phyloP scores from a whole-genome alignment of 106 monocot species.

The Triglochin maritima region DNA sequence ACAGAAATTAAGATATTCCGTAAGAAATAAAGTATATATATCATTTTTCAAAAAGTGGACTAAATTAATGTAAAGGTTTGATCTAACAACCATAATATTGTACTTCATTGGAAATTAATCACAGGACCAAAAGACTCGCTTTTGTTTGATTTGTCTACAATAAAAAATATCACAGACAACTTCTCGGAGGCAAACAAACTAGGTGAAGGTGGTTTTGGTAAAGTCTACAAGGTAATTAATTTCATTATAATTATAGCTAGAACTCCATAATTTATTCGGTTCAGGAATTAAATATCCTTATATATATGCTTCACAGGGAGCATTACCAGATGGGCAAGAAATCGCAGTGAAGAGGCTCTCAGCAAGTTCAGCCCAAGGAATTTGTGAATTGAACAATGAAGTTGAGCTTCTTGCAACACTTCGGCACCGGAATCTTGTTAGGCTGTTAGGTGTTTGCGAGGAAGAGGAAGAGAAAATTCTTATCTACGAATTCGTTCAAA shows the following conservation, averaged over 20 bases:
- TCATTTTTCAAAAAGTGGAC: neutral
- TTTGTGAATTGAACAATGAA: constrained; percentile 11
- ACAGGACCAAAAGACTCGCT: neutral
- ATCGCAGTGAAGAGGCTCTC: constrained; percentile 11
- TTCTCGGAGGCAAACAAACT: constrained; percentile 6
- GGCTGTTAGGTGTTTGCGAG: constrained; percentile 9
- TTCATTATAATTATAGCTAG: neutral
- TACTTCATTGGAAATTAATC: neutral
- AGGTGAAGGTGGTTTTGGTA: constrained; percentile 15
- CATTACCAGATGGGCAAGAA: constrained; percentile 4
- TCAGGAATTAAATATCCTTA: neutral
- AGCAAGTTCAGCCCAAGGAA: neutral
- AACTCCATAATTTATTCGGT: neutral
- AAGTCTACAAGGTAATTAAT: constrained; percentile 4
- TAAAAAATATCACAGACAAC: neutral
- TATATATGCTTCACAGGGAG: neutral
- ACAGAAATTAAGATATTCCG: neutral
- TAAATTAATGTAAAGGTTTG: neutral
- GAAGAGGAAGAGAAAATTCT: constrained; percentile 8
- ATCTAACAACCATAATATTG: neutral
- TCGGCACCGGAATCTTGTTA: constrained; percentile 12
- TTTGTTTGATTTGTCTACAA: neutral
- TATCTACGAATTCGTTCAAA: constrained; percentile 6
- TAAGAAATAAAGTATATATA: neutral
- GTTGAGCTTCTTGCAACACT: constrained; percentile 5